phyloP scores from a whole-genome alignment of 1,284 basidiomycete genomes.

The Cutaneotrichosporon cyanovorans region DNA sequence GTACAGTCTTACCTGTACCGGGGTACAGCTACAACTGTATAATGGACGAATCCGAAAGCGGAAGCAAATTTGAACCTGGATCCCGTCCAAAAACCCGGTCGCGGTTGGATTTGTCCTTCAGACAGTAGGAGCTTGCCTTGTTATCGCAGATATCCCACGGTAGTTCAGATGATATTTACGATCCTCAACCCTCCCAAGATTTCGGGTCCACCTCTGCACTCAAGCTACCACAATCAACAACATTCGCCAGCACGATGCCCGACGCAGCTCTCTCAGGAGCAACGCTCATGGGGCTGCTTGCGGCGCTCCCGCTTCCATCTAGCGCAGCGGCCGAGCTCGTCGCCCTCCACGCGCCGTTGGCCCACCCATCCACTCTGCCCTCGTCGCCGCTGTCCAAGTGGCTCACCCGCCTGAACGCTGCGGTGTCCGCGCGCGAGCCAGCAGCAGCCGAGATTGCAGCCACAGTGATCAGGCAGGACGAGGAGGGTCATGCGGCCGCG shows the following conservation, averaged over 20 bases:
- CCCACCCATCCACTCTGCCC: slow-evolving; percentile 25
- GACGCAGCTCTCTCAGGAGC: neutral
- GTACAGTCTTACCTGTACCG: no score
- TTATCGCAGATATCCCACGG: no score
- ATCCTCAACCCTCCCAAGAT: neutral
- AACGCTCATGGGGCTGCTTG: slow-evolving; percentile 19
- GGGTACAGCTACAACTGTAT: no score
- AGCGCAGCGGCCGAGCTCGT: slow-evolving; percentile 26
- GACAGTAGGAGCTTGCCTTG: no score
- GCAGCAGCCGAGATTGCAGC: slow-evolving; percentile 21
- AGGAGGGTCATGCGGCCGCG: slow-evolving; percentile 33
- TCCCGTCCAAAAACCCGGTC: no score
- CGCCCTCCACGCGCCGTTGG: slow-evolving; percentile 23
- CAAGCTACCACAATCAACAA: neutral
- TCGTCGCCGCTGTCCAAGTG: slow-evolving; percentile 24
- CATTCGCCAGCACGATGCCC: neutral
- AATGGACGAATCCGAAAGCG: no score
- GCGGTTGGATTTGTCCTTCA: no score
- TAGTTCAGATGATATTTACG: no score
- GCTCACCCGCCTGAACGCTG: slow-evolving; percentile 30
- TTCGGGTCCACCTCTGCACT: neutral
- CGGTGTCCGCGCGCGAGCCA: slow-evolving; percentile 28
- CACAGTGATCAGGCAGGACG: slow-evolving; percentile 30
- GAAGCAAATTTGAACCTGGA: no score
- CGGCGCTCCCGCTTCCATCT: slow-evolving; percentile 29